Base-by-base conservation (phyloP, 2,329 filamentous ascomycete genomes). In the Scytalidium lignicola region DNA sequence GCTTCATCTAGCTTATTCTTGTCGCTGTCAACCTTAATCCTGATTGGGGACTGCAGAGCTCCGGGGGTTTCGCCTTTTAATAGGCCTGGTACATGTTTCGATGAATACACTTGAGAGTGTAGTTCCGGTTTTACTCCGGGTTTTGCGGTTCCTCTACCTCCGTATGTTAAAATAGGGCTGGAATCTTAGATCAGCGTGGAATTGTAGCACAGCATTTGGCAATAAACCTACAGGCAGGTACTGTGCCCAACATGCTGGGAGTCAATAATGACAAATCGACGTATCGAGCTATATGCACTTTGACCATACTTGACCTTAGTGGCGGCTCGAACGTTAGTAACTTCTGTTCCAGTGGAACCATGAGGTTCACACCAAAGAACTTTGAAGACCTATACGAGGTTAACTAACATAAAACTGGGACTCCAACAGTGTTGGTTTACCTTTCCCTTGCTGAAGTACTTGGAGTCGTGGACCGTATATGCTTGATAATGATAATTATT, bases 141-240 rank as follows among this genome's bases (percentile, higher is more conserved):
- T 26, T 62, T 62, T 15, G 41, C 47, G 6, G 52, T 48, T 1
- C 43, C 58, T 45, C 47, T 45, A 0, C 39, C 10, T 0, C 26
- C 20, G 37, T 61, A 61, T 1, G 58, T 60, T 9, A 55, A 46
- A 9, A 60, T 55, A 2, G 58, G 55, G 20, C 58, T 60, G 22
- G 15, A 17, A 8, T 37, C 2, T 2, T 40, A n/a, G 32, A 37
- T 37, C 15, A 37, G 32, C 10, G 15, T 37, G 4, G 15, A 17
- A 5, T n/a, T 37, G 23, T 26, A 26, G 32, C 2, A 22, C 20
- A n/a, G 8, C 4, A 28, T n/a, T n/a, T n/a, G 7, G 7, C 29
- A 5, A 18, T n/a, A 5, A 15, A 52, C 56, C 41, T 45, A 60
- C 57, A 59, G 40, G 40, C 58, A 60, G 3, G 54, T 19, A 19